Conservation (phyloP, 306 rosid genomes). For the Vigna mungo region DNA sequence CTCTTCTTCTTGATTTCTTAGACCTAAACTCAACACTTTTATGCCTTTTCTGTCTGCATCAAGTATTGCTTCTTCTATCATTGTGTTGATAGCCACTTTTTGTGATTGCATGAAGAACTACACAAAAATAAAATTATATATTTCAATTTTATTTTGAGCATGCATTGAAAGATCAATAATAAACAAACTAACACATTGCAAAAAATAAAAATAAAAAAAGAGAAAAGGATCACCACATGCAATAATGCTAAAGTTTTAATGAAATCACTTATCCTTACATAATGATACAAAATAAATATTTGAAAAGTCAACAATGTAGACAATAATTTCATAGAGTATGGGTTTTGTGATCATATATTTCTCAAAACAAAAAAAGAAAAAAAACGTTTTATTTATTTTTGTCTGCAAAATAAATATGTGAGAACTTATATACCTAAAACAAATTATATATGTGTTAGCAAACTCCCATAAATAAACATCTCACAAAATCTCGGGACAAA, state of each 20-base stretch:
- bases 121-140: not conserved
- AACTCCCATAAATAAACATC: not conserved
- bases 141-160: not conserved
- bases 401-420: no score
- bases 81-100: slow-evolving; percentile 41
- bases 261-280: not conserved
- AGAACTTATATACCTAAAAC: no score
- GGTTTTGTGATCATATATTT: not conserved
- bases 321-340: not conserved
- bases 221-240: not conserved
- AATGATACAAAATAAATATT: not conserved
- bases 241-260: not conserved
- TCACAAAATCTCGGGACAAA: not conserved
- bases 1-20: slow-evolving; percentile 66
- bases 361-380: no score
- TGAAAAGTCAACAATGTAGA: no score
- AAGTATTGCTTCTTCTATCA: slow-evolving; percentile 57
- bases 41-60: slow-evolving; percentile 51
- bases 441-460: no score
- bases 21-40: slow-evolving; percentile 57
- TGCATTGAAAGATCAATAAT: no score
- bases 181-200: no score
- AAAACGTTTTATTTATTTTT: no score
- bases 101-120: slow-evolving; percentile 50
- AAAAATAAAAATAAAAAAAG: not conserved